Percentiles rank a stretch among this genome's conserved stretches.
phyloP scores from a whole-genome alignment of 352 stramenopile species.

The Phytophthora fragariaefolia region DNA sequence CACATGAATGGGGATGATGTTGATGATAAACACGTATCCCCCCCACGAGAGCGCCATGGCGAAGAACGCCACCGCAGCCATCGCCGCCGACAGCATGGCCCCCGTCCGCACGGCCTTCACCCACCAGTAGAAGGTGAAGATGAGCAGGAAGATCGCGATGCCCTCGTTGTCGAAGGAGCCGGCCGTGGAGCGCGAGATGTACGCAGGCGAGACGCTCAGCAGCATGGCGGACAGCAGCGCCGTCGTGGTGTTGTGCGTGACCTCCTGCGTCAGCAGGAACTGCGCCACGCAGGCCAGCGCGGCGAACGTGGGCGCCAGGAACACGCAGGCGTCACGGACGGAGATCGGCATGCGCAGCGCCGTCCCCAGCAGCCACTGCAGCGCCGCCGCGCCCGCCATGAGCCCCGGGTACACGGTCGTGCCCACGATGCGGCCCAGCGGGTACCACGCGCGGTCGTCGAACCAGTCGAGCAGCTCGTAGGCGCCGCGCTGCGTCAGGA shows the following conservation, averaged over 20 bases:
- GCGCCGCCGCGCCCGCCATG: conserved; percentile 81
- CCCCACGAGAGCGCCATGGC: conserved; percentile 97
- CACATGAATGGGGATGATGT: conserved; percentile 97
- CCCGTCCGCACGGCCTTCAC: conserved; percentile 82
- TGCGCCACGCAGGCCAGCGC: conserved; percentile 84
- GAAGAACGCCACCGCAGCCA: conserved; percentile 93
- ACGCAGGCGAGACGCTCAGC: conserved; percentile 96
- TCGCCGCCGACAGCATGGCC: conserved; percentile 71
- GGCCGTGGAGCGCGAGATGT: conserved; percentile 97
- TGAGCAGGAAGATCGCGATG: conserved; percentile 98
- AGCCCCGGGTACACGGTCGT: conserved; percentile 94
- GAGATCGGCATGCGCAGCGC: conserved; percentile 42
- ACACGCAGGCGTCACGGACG: conserved; percentile 91
- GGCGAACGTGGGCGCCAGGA: conserved; percentile 90
- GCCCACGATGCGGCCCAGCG: conserved; percentile 91
- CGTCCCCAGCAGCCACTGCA: conserved; percentile 67
- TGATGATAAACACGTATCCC: conserved; percentile 99
- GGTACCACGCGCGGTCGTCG: conserved; percentile 96
- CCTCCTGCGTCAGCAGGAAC: conserved; percentile 89
- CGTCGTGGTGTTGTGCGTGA: conserved; percentile 69
- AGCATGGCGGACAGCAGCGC: conserved; percentile 92
- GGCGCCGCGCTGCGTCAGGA: conserved; percentile 90
- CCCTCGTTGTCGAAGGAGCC: conserved; percentile 99
- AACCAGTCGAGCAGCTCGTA: conserved; percentile 98
- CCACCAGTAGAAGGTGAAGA: conserved; percentile 98